Evolutionary conservation across 306 rosid genomes (phyloP), one percentile per base, ranked within the genome.

Genomic region (Prunus armeniaca): DNA sequence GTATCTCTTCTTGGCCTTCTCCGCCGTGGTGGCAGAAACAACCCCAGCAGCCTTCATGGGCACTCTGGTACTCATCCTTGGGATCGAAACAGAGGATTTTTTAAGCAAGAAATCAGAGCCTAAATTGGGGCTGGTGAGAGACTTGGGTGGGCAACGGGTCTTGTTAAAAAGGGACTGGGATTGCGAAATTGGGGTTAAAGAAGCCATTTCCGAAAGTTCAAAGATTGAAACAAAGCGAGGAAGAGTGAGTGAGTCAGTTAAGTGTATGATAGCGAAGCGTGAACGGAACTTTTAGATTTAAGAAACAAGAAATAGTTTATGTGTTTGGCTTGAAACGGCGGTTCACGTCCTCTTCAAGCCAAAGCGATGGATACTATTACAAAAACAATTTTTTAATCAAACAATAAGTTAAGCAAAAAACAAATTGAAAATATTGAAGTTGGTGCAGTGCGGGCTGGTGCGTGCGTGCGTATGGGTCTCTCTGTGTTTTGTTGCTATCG

Each of bases 11-110:
- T 85, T 82, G 38, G 85, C 78, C 84, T 76, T 91, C 91, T 92
- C 97, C 3, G 96, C 91, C 75, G 91, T 86, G 20, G 97, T 75
- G 9, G 97, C 96, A 2, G 88, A 79, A 60, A 93, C 90, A 9
- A 82, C 64, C 22, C 78, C 85, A 12, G 73, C 50, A 13, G 71
- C 32, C 83, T 82, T 86, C 85, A 20, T 76, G 27, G 94, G 86
- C 32, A 78, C 64, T 18, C 19, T 22, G 8, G 34, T 2, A 15
- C 2, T 72, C 67, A 73, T 73, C 77, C 32, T 73, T 14, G 43
- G 84, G 22, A 77, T 67, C 3, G 50, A 72, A 9, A 79, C 28
- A 3, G 69, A 57, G 24, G 62, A 70, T 27, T 25, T 75, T 30
- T 32, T 84, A 50, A 73, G 63, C 12, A 85, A 57, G 78, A 79